Evolutionary conservation across 805 yeast genomes (phyloP).

Genomic region (Sporopachydermia quercuum): DNA sequence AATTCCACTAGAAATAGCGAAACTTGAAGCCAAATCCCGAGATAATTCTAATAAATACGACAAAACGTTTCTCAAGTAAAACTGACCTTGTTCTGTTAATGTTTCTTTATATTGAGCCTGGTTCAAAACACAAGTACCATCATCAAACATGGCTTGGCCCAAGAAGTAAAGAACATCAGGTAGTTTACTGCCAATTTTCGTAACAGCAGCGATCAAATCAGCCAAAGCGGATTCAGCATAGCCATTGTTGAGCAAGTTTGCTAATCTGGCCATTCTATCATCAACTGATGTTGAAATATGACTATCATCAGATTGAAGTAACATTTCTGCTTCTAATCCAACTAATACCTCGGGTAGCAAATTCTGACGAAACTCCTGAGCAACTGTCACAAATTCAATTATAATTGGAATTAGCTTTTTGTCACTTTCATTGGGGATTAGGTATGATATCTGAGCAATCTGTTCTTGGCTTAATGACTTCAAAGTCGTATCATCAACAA

Average conservation of each 20-base stretch:
- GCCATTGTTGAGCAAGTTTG: neutral
- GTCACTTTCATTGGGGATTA: neutral
- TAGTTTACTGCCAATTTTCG: neutral
- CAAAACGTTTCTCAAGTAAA: neutral
- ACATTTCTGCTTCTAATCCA: neutral
- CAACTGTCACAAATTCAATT: neutral
- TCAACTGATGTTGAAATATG: neutral
- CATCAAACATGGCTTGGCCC: constrained; percentile 1
- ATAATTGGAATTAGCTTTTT: neutral
- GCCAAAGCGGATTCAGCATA: neutral
- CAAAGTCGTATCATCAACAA: neutral
- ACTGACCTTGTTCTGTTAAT: neutral
- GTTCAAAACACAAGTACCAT: neutral
- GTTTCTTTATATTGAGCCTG: neutral
- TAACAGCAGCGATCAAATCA: neutral
- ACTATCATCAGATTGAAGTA: neutral
- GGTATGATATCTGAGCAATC: neutral
- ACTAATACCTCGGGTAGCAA: constrained; percentile 1
- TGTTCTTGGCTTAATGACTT: neutral
- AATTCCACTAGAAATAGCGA: neutral
- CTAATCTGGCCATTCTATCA: neutral
- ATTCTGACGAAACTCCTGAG: neutral
- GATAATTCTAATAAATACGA: neutral
- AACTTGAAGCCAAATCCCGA: neutral
- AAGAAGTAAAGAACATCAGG: neutral